A percentile compares a stretch with the other conserved stretches of the same genome.
phyloP scores from a whole-genome alignment of 1,139 yeast genomes.

The Geotrichum europaeum region DNA sequence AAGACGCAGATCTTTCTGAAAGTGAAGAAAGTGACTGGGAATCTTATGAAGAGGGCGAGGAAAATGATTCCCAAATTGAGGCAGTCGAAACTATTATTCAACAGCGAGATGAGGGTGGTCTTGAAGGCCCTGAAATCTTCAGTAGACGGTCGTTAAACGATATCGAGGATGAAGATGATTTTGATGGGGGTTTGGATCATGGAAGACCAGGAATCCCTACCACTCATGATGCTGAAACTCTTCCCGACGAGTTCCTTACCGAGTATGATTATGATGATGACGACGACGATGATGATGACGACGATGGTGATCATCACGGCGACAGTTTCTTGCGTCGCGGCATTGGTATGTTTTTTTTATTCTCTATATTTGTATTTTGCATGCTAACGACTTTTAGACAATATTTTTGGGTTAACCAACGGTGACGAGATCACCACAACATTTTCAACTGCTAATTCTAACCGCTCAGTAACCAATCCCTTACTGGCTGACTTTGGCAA shows the following conservation, averaged over 20 bases:
- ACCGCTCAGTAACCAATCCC: slow-evolving; percentile 12
- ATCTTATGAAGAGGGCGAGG: slow-evolving; percentile 29
- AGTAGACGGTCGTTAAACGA: slow-evolving; percentile 12
- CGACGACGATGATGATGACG: slow-evolving; percentile 28
- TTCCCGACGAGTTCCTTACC: not conserved
- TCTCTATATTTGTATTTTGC: not conserved
- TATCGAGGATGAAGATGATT: slow-evolving; percentile 8
- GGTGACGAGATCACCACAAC: not conserved
- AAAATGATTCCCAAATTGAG: slow-evolving; percentile 28
- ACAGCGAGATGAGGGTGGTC: slow-evolving; percentile 20
- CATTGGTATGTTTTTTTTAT: slow-evolving; percentile 8
- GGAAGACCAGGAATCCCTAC: not conserved
- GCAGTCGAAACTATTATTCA: slow-evolving; percentile 19
- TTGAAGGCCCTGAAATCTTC: slow-evolving; percentile 14
- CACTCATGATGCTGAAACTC: not conserved
- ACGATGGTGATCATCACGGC: slow-evolving; percentile 30
- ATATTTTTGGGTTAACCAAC: not conserved
- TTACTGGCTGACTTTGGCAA: slow-evolving; percentile 6
- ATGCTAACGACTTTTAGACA: not conserved
- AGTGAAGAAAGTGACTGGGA: slow-evolving; percentile 32
- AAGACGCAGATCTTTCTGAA: slow-evolving; percentile 31
- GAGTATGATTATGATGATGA: slow-evolving; percentile 14
- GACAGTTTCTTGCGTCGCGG: slow-evolving; percentile 7
- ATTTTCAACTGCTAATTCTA: not conserved
- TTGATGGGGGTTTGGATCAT: not conserved